These are phyloP conservation scores for Xylaria sp. DNA, from an alignment of 2,329 filamentous ascomycete species.

Conservation along the genomic window DNA sequence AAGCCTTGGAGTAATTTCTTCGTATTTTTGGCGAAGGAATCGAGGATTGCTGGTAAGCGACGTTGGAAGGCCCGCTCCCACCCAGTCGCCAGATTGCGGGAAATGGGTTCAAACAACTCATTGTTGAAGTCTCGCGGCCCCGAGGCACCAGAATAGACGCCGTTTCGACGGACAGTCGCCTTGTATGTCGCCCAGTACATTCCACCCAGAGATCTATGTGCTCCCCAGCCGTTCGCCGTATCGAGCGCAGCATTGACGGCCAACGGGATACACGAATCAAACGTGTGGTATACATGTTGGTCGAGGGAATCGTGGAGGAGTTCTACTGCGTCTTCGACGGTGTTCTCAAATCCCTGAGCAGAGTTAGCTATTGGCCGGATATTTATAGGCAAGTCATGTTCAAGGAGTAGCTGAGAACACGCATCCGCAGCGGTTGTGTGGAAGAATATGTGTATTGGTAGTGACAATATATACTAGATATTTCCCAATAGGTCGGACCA, in stretches of 20 bases:
- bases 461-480: no score
- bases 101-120: conserved; percentile 32
- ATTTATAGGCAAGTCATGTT: not conserved
- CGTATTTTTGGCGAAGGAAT: conserved; percentile 20
- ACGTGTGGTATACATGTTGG: conserved; percentile 50
- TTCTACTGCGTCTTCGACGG: conserved; percentile 42
- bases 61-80: conserved; percentile 37
- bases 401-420: no score
- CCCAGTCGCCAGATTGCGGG: conserved; percentile 19
- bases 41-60: conserved; percentile 26
- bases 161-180: conserved; percentile 42
- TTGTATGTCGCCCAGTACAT: conserved; percentile 57
- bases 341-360: conserved; percentile 41
- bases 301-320: conserved; percentile 44
- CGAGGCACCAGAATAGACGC: conserved; percentile 36
- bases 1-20: conserved; percentile 28
- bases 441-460: no score
- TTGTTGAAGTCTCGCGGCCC: conserved; percentile 34
- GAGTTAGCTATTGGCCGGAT: conserved; percentile 6
- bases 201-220: conserved; percentile 46
- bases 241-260: conserved; percentile 42
- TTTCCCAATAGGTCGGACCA: no score
- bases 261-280: conserved; percentile 41
- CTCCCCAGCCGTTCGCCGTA: conserved; percentile 45
- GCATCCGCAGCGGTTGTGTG: not conserved